Evolutionary conservation across 176 grass and related monocot species (phyloP).

Genomic region (Metroxylon sagu): DNA sequence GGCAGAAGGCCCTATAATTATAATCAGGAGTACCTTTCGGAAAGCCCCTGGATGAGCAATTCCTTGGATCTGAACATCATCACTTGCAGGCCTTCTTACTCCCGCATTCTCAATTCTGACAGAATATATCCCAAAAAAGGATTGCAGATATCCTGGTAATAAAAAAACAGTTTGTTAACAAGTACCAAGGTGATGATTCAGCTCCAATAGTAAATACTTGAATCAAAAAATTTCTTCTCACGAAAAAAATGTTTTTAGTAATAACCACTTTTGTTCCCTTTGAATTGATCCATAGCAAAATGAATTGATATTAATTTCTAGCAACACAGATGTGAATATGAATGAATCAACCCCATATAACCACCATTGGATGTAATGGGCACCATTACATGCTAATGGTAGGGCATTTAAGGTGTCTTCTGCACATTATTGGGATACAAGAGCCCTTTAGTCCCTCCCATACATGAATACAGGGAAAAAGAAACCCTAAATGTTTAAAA

Average conservation of each 20-base stretch:
- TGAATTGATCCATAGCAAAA: background rate
- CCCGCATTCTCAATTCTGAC: conserved; percentile 53
- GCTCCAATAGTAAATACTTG: too few species aligned
- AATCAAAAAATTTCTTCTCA: too few species aligned
- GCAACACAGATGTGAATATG: background rate
- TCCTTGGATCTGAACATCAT: conserved; percentile 52
- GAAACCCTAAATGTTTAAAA: too few species aligned
- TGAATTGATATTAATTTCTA: background rate
- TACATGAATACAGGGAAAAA: too few species aligned
- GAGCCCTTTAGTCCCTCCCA: too few species aligned
- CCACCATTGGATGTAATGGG: too few species aligned
- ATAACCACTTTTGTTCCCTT: too few species aligned
- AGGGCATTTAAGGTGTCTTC: too few species aligned
- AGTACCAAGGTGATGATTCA: too few species aligned
- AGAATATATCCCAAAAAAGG: conserved; percentile 50
- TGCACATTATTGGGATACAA: too few species aligned
- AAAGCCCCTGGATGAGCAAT: conserved; percentile 43
- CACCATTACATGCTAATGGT: too few species aligned
- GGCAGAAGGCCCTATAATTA: background rate
- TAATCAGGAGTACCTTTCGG: conserved; percentile 34
- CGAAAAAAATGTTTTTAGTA: too few species aligned
- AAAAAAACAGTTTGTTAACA: background rate
- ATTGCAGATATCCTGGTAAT: conserved; percentile 47
- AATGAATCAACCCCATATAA: background rate
- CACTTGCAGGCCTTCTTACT: conserved; percentile 34